Evolutionary conservation across 495 filamentous ascomycete species (phyloP).

Genomic region (Trichocladium antarcticum): DNA sequence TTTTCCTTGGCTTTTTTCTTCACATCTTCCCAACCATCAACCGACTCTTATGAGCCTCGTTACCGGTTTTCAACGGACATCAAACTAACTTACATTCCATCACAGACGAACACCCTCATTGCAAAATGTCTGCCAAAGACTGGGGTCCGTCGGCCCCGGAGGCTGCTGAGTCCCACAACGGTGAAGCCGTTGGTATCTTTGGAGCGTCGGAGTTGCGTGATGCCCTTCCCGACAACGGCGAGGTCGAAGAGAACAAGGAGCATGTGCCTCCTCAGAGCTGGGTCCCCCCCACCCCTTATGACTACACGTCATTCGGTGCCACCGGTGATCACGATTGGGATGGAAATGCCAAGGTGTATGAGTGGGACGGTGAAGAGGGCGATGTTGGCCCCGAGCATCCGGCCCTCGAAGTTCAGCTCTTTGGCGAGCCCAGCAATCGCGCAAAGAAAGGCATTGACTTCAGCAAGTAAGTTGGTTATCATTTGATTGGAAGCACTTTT

Average conservation of each 20-base stretch:
- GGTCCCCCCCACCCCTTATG: slow-evolving; percentile 40
- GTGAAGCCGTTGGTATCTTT: slow-evolving; percentile 6
- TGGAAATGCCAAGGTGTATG: slow-evolving; percentile 53
- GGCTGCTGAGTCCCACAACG: not conserved
- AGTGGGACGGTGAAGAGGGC: slow-evolving; percentile 76
- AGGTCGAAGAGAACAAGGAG: not conserved
- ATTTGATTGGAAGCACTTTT: not conserved
- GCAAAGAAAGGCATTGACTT: slow-evolving; percentile 36
- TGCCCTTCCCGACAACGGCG: slow-evolving; percentile 12
- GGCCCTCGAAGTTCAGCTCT: slow-evolving; percentile 63
- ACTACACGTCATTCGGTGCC: slow-evolving; percentile 38
- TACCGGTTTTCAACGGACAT: not conserved
- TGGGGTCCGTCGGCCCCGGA: not conserved
- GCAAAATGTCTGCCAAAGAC: slow-evolving; percentile 23
- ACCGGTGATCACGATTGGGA: slow-evolving; percentile 24
- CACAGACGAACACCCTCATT: not conserved
- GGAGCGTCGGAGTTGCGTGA: slow-evolving; percentile 11
- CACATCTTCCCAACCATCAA: too few relatives aligned
- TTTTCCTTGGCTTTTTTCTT: too few relatives aligned
- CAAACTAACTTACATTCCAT: not conserved
- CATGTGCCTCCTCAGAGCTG: slow-evolving; percentile 32
- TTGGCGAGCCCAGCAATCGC: slow-evolving; percentile 39
- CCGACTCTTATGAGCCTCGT: too few relatives aligned
- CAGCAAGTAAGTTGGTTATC: slow-evolving; percentile 29
- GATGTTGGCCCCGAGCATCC: slow-evolving; percentile 64